phyloP scores from a whole-genome alignment of 2,329 filamentous ascomycete species.

The Onygena corvina region DNA sequence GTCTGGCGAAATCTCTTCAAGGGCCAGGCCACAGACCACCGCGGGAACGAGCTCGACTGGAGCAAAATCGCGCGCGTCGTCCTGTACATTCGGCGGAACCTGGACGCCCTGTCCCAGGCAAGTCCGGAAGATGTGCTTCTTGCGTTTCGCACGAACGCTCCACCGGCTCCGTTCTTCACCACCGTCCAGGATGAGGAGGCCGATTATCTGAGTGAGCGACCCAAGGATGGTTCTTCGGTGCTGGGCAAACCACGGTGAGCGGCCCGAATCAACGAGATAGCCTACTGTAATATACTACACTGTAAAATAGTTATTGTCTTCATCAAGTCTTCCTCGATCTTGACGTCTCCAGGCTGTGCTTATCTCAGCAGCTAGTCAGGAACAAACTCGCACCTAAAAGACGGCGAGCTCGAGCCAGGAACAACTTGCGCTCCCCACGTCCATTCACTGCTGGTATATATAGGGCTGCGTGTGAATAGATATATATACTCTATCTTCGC shows the following conservation, averaged over 20 bases:
- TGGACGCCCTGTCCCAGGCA: slow-evolving; percentile 35
- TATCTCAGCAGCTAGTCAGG: slow-evolving; percentile 1
- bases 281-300: slow-evolving; percentile 5
- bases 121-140: neutral
- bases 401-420: too few relatives aligned
- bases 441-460: neutral
- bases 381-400: neutral
- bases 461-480: neutral
- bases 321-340: too few relatives aligned
- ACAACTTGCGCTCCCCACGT: too few relatives aligned
- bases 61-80: slow-evolving; percentile 50
- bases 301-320: too few relatives aligned
- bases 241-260: neutral
- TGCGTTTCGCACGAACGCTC: too few relatives aligned
- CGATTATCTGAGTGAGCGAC: neutral
- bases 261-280: too few relatives aligned
- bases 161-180: neutral
- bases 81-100: slow-evolving; percentile 48
- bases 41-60: slow-evolving; percentile 45
- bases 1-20: slow-evolving; percentile 93
- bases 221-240: neutral
- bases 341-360: slow-evolving; percentile 2
- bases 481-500: neutral
- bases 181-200: neutral
- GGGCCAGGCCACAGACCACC: slow-evolving; percentile 41